Conservation (phyloP, 805 yeast species). For the Candida dendrica region DNA sequence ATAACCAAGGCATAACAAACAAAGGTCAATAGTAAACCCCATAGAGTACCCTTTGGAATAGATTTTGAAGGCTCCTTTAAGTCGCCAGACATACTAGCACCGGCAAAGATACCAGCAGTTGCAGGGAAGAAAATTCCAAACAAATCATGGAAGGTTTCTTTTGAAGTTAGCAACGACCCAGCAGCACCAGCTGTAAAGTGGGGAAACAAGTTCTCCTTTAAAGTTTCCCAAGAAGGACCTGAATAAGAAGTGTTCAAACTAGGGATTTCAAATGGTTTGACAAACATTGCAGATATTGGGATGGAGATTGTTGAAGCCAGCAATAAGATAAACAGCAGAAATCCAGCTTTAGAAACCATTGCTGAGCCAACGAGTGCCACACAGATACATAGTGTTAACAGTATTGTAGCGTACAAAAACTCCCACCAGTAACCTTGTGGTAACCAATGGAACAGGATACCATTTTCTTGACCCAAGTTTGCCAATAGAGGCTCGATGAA, state of each 20-base stretch:
- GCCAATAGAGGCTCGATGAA: slow-evolving; percentile 83
- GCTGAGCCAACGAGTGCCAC: slow-evolving; percentile 77
- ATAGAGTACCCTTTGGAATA: slow-evolving; percentile 89
- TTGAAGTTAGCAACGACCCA: slow-evolving; percentile 58
- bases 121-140: slow-evolving; percentile 98
- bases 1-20: slow-evolving; percentile 74
- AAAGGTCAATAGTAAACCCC: slow-evolving; percentile 77
- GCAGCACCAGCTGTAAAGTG: slow-evolving; percentile 87
- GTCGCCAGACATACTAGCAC: slow-evolving; percentile 98
- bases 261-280: slow-evolving; percentile 50
- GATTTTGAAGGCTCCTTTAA: slow-evolving; percentile 77
- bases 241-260: slow-evolving; percentile 49
- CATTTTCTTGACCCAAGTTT: slow-evolving; percentile 61
- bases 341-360: slow-evolving; percentile 77
- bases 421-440: slow-evolving; percentile 70
- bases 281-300: slow-evolving; percentile 69
- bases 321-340: slow-evolving; percentile 59
- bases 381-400: slow-evolving; percentile 64
- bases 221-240: slow-evolving; percentile 67
- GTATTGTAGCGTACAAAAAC: slow-evolving; percentile 61
- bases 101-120: slow-evolving; percentile 97
- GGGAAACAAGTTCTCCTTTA: slow-evolving; percentile 64
- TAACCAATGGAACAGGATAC: slow-evolving; percentile 46
- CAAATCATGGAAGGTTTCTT: slow-evolving; percentile 74
- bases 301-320: slow-evolving; percentile 70